A percentile compares a stretch with the other conserved stretches of the same genome.
phyloP scores from a whole-genome alignment of 2,329 filamentous ascomycete genomes.

The Stagonosporopsis rhizophila region DNA sequence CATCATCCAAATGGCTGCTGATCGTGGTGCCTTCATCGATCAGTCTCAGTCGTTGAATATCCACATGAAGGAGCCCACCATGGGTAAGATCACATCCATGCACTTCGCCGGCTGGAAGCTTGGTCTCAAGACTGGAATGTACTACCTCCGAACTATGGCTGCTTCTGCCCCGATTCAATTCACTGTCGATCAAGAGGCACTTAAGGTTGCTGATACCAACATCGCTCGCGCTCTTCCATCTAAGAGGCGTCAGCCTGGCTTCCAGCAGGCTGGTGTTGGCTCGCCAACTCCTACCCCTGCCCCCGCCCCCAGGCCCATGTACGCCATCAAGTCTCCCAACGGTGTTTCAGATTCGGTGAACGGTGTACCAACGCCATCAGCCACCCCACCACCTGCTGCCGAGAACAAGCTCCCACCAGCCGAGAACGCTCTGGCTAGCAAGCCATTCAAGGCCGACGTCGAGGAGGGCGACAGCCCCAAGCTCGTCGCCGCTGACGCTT shows the following conservation, averaged over 20 bases:
- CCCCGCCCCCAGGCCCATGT: slow-evolving; percentile 72
- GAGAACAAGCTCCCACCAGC: slow-evolving; percentile 58
- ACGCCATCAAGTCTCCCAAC: slow-evolving; percentile 63
- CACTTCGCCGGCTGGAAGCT: slow-evolving; percentile 99
- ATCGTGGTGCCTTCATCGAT: slow-evolving; percentile 98
- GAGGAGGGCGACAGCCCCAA: slow-evolving; percentile 82
- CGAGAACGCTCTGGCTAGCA: slow-evolving; percentile 65
- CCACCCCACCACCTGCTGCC: slow-evolving; percentile 67
- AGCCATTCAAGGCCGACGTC: slow-evolving; percentile 77
- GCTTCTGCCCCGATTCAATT: slow-evolving; percentile 98
- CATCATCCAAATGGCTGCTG: slow-evolving; percentile 96
- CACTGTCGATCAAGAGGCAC: slow-evolving; percentile 95
- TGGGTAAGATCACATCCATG: slow-evolving; percentile 99
- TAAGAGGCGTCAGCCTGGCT: slow-evolving; percentile 69
- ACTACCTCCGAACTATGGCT: slow-evolving; percentile 98
- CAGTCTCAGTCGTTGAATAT: slow-evolving; percentile 99
- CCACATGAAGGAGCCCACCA: slow-evolving; percentile 98
- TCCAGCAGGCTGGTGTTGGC: slow-evolving; percentile 29
- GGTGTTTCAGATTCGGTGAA: slow-evolving; percentile 53
- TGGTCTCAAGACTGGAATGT: slow-evolving; percentile 99
- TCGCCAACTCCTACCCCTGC: slow-evolving; percentile 65
- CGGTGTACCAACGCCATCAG: slow-evolving; percentile 72
- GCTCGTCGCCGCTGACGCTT: slow-evolving; percentile 75
- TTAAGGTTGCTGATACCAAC: slow-evolving; percentile 85
- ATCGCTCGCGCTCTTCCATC: slow-evolving; percentile 67